phyloP scores from a whole-genome alignment of 75 land plant genomes.

The Chamaecyparis obtusa region DNA sequence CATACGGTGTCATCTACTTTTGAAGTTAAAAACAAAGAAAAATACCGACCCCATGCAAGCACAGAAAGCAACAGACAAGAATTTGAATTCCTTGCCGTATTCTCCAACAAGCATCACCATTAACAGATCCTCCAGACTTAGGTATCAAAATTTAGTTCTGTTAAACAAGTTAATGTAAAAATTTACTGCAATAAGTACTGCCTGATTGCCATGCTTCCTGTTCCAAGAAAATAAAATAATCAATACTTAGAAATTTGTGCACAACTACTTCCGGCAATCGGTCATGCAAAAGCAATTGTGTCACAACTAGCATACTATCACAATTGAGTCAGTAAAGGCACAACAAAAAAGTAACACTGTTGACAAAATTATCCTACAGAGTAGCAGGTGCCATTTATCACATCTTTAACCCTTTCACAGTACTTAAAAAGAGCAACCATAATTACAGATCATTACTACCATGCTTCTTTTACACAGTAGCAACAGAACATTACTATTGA shows the following conservation, averaged over 20 bases:
- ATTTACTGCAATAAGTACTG: background rate
- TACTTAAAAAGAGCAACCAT: background rate
- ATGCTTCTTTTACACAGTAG: background rate
- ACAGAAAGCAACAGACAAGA: background rate
- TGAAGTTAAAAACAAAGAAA: background rate
- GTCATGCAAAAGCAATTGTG: background rate
- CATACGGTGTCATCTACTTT: background rate
- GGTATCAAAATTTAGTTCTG: background rate
- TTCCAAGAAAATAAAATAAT: background rate
- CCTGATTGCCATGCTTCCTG: background rate
- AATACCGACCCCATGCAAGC: constrained; percentile 17
- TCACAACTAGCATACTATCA: background rate
- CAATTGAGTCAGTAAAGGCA: background rate
- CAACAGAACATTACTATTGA: too few species aligned
- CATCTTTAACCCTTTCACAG: background rate
- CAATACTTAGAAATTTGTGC: background rate
- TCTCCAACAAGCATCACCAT: background rate
- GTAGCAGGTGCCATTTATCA: background rate
- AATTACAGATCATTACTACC: background rate
- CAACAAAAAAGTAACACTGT: background rate
- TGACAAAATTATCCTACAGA: background rate
- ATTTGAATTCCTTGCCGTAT: constrained; percentile 4
- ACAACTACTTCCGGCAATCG: background rate
- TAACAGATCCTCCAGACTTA: background rate
- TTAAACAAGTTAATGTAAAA: background rate